A percentile compares a stretch with the other conserved stretches of the same genome.
Evolutionary conservation across 805 yeast species (phyloP).

Genomic region (Nakazawaea pomicola): DNA sequence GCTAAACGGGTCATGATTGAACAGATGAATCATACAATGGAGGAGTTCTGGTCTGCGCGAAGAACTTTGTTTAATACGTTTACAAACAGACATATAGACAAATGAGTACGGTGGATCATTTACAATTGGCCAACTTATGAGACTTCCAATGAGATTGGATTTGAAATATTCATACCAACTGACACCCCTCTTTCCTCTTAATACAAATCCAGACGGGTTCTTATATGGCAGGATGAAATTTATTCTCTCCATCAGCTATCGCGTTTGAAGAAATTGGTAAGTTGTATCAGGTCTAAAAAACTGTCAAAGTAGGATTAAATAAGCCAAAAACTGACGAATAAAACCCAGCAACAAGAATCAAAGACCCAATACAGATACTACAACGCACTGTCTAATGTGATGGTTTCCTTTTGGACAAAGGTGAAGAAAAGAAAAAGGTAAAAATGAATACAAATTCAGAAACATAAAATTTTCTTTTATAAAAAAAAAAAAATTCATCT

Average conservation of each 20-base stretch:
- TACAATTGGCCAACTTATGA: too few relatives aligned
- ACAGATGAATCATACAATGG: too few relatives aligned
- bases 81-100: too few relatives aligned
- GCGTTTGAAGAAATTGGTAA: slow-evolving; percentile 22
- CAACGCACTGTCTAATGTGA: slow-evolving; percentile 64
- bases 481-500: neutral
- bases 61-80: too few relatives aligned
- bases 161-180: slow-evolving; percentile 41
- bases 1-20: too few relatives aligned
- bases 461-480: slow-evolving; percentile 12
- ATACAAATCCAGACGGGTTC: slow-evolving; percentile 43
- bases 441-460: neutral
- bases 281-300: neutral
- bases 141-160: too few relatives aligned
- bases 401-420: slow-evolving; percentile 69
- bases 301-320: neutral
- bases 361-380: neutral
- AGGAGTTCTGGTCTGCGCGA: too few relatives aligned
- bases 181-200: slow-evolving; percentile 48
- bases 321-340: slow-evolving; percentile 3
- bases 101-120: too few relatives aligned
- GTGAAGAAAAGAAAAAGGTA: slow-evolving; percentile 26
- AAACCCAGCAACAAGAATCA: neutral
- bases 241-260: slow-evolving; percentile 45
- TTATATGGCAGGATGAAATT: slow-evolving; percentile 30